Evolutionary conservation across 1,284 basidiomycete species (phyloP).

Genomic region (Testicularia cyperi): DNA sequence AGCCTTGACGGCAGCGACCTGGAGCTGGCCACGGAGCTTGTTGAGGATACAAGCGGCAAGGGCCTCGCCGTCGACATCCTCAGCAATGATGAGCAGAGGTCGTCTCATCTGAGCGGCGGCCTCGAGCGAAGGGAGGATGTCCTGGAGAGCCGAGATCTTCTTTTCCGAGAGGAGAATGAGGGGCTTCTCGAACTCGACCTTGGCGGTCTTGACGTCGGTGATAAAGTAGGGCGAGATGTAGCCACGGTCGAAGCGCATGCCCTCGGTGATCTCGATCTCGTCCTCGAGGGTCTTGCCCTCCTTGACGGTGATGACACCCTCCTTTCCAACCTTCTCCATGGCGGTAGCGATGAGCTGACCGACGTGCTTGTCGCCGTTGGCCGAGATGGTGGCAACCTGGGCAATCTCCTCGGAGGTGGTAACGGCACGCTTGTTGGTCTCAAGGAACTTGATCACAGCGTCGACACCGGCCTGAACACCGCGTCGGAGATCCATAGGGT

Average conservation of each 20-base stretch:
- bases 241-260: slow-evolving; percentile 98
- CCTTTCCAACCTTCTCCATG: slow-evolving; percentile 99
- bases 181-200: slow-evolving; percentile 96
- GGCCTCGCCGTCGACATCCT: slow-evolving; percentile 96
- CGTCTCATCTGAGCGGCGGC: slow-evolving; percentile 85
- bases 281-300: slow-evolving; percentile 97
- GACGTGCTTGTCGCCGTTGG: slow-evolving; percentile 91
- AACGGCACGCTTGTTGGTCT: slow-evolving; percentile 86
- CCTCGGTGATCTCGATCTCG: slow-evolving; percentile 97
- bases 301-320: slow-evolving; percentile 99
- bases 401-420: slow-evolving; percentile 97
- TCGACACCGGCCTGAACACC: slow-evolving; percentile 96
- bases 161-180: slow-evolving; percentile 91
- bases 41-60: slow-evolving; percentile 96
- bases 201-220: slow-evolving; percentile 96
- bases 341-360: slow-evolving; percentile 97
- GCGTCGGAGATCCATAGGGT: slow-evolving; percentile 97
- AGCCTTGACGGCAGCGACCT: slow-evolving; percentile 90
- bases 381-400: slow-evolving; percentile 96
- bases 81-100: slow-evolving; percentile 91
- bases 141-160: slow-evolving; percentile 93
- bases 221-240: slow-evolving; percentile 99
- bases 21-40: slow-evolving; percentile 95
- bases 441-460: slow-evolving; percentile 87
- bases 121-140: slow-evolving; percentile 93